These are phyloP conservation scores for Seminavis robusta DNA, from an alignment of 108 stramenopile species.

Conservation along the genomic window DNA sequence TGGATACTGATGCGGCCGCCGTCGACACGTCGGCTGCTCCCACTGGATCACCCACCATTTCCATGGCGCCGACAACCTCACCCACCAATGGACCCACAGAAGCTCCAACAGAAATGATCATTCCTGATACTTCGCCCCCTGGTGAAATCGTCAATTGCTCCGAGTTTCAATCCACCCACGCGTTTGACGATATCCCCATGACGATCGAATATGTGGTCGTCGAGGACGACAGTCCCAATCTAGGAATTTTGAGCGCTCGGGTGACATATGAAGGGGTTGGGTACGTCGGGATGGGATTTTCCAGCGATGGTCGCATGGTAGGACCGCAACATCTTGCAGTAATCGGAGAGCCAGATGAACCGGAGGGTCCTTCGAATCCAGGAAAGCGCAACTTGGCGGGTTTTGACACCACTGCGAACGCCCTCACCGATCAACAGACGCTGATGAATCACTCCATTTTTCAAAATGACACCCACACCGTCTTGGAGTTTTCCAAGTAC, in stretches of 20 bases:
- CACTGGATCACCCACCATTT: too few species aligned
- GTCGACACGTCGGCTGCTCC: too few species aligned
- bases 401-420: slow-evolving; percentile 18
- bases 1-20: background rate
- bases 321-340: slow-evolving; percentile 29
- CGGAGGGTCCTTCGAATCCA: slow-evolving; percentile 7
- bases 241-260: too few species aligned
- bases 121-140: background rate
- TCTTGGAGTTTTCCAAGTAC: slow-evolving; percentile 60
- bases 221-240: too few species aligned
- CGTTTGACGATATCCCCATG: too few species aligned
- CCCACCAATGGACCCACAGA: too few species aligned
- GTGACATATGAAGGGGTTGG: slow-evolving; percentile 11
- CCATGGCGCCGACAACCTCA: too few species aligned
- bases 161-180: too few species aligned
- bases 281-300: slow-evolving; percentile 30
- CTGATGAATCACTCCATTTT: slow-evolving; percentile 36
- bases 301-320: slow-evolving; percentile 12
- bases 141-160: too few species aligned
- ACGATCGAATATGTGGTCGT: too few species aligned
- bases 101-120: background rate
- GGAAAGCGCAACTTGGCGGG: slow-evolving; percentile 40
- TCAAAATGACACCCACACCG: slow-evolving; percentile 36
- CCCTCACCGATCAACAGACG: slow-evolving; percentile 42
- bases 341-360: slow-evolving; percentile 41